phyloP scores from a whole-genome alignment of 163 green algal species.

The Scenedesmus sp. region DNA sequence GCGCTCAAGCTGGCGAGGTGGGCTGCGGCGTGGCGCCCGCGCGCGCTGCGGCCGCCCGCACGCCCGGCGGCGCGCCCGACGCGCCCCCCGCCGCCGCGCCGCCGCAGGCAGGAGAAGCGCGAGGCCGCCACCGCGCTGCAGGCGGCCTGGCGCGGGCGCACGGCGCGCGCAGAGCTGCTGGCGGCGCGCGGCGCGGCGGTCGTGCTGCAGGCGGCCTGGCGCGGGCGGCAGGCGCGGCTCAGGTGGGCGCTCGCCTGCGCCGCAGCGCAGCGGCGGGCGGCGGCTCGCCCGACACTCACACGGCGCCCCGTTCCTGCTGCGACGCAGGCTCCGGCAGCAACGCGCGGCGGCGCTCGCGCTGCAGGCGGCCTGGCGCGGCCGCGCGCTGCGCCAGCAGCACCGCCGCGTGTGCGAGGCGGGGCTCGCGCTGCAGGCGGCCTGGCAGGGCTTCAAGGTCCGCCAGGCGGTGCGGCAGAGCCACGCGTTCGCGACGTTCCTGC shows the following conservation, averaged over 20 bases:
- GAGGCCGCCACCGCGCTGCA: constrained; percentile 13
- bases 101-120: constrained; percentile 28
- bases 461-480: constrained; percentile 20
- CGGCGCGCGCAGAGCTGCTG: background rate
- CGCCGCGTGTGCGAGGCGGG: background rate
- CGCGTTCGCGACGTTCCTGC: constrained; percentile 25
- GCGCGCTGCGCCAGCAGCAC: constrained; percentile 22
- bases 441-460: constrained; percentile 12
- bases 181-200: constrained; percentile 7
- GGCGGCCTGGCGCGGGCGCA: constrained; percentile 20
- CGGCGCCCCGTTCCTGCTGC: too few species aligned
- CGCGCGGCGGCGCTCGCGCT: background rate
- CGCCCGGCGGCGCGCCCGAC: too few species aligned
- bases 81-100: too few species aligned
- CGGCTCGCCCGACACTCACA: too few species aligned
- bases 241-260: too few species aligned
- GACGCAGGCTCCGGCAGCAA: background rate
- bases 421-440: constrained; percentile 18
- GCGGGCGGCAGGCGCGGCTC: constrained; percentile 21
- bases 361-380: constrained; percentile 57
- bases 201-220: constrained; percentile 52
- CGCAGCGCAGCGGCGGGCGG: too few species aligned
- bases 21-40: background rate
- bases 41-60: background rate
- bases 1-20: constrained; percentile 24